These are phyloP conservation scores for Botrytis medusae DNA, from an alignment of 2,329 filamentous ascomycete genomes.

Conservation along the genomic window DNA sequence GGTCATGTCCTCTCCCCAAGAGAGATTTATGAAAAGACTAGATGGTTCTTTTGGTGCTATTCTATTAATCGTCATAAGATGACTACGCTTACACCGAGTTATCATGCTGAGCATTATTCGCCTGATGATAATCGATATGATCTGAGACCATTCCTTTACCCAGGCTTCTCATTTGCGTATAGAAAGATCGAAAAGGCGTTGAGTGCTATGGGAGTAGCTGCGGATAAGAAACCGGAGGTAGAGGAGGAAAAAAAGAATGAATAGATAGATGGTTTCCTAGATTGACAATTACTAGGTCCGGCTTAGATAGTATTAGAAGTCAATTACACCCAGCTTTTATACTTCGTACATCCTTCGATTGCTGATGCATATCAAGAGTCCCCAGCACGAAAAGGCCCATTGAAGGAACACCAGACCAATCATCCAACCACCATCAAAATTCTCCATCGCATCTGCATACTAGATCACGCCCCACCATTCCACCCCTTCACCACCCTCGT, in stretches of 20 bases:
- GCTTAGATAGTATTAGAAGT: neutral
- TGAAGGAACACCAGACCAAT: neutral
- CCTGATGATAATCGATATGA: conserved; percentile 60
- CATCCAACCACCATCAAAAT: neutral
- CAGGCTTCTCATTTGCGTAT: conserved; percentile 29
- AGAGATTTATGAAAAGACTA: conserved; percentile 17
- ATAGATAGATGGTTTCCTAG: conserved; percentile 1
- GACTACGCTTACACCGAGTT: conserved; percentile 31
- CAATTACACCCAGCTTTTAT: neutral
- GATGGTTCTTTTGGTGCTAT: conserved; percentile 43
- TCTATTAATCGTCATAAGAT: conserved; percentile 61
- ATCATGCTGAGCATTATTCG: conserved; percentile 36
- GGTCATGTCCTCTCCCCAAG: conserved; percentile 19
- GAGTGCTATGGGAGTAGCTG: conserved; percentile 11
- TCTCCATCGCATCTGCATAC: neutral
- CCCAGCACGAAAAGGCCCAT: neutral
- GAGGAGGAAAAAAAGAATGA: neutral
- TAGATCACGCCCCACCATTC: neutral
- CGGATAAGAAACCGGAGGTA: conserved; percentile 9
- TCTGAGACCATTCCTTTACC: conserved; percentile 54
- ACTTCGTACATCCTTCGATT: neutral
- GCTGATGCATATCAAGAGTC: neutral
- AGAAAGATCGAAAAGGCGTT: conserved; percentile 20
- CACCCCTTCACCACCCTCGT: conserved; percentile 45
- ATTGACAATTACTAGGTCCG: neutral